Conservation (phyloP, 225 moss, liverwort and hornwort genomes). For the Anthoceros angustus region DNA sequence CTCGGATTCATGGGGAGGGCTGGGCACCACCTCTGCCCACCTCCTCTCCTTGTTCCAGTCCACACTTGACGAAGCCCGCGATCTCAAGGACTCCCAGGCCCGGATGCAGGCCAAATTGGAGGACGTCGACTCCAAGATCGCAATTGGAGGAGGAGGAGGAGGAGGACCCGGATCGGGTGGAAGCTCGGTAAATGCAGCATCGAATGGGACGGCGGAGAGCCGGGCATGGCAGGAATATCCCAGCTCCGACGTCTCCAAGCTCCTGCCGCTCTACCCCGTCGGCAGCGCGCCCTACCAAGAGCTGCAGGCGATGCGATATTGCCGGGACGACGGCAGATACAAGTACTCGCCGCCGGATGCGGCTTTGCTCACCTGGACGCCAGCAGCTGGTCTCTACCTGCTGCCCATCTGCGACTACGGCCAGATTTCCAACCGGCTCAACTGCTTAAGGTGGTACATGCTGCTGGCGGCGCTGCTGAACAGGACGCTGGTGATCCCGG, state of each 20-base stretch:
- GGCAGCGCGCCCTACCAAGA: not conserved
- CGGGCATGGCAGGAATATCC: not conserved
- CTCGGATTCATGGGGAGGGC: too few species aligned
- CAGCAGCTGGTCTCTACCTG: not conserved
- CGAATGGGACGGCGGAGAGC: too few species aligned
- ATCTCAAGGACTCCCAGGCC: too few species aligned
- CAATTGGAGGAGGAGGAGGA: too few species aligned
- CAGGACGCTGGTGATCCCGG: slow-evolving; percentile 1
- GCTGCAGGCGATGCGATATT: not conserved
- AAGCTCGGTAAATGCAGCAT: too few species aligned
- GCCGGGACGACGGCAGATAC: not conserved
- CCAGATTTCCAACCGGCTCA: not conserved
- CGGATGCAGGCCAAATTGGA: too few species aligned
- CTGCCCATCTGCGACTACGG: slow-evolving; percentile 2
- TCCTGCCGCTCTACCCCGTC: not conserved
- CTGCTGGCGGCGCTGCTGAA: slow-evolving; percentile 4
- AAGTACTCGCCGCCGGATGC: not conserved
- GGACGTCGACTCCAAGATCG: too few species aligned
- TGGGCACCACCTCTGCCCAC: too few species aligned
- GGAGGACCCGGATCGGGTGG: too few species aligned
- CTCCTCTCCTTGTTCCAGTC: too few species aligned
- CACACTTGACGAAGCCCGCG: too few species aligned
- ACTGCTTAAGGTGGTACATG: not conserved
- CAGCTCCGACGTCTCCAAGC: not conserved
- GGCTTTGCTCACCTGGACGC: not conserved